phyloP scores from a whole-genome alignment of 2,329 filamentous ascomycete genomes.

The Fusarium sulawesiense region DNA sequence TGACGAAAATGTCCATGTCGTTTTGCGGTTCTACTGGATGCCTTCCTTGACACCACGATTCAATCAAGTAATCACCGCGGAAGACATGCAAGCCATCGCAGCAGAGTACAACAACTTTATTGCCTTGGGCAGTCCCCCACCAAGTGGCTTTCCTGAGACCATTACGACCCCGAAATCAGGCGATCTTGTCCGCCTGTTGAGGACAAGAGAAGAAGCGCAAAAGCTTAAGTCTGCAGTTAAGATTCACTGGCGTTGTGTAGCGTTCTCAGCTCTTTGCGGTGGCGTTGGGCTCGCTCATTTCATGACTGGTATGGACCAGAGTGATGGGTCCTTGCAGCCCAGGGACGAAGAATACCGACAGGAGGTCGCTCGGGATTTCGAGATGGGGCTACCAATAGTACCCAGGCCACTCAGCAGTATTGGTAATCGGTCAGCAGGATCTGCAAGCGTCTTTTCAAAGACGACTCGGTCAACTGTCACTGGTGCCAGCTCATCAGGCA shows the following conservation, averaged over 20 bases:
- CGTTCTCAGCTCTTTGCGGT: neutral
- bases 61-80: neutral
- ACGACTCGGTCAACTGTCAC: neutral
- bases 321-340: neutral
- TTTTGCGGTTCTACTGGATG: conserved; percentile 19
- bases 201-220: neutral
- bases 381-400: too few species aligned
- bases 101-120: neutral
- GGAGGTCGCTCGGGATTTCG: neutral
- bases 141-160: too few species aligned
- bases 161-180: neutral
- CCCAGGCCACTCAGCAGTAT: neutral
- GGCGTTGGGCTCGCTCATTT: neutral
- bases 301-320: neutral
- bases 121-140: neutral
- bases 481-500: neutral
- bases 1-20: neutral
- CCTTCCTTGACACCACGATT: neutral
- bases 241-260: too few species aligned
- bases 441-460: neutral
- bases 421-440: neutral
- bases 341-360: neutral
- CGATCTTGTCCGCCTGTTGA: neutral
- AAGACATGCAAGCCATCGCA: neutral
- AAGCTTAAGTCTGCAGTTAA: neutral